Evolutionary conservation across 352 stramenopile genomes (phyloP).

Genomic region (Phytophthora cactorum): DNA sequence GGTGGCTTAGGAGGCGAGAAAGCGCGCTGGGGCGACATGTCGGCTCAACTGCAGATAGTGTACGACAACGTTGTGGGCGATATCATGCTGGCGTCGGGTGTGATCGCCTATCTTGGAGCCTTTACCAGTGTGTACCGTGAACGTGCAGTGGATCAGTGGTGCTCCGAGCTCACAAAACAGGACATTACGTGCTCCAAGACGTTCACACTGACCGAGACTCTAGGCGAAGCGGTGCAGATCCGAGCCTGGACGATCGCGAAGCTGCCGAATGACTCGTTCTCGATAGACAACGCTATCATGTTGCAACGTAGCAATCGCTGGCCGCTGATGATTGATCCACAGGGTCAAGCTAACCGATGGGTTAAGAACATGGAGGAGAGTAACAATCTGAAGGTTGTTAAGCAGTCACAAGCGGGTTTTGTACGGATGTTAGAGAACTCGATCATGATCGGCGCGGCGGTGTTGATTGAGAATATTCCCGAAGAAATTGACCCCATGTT

Average conservation of each 20-base stretch:
- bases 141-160: conserved; percentile 89
- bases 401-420: conserved; percentile 93
- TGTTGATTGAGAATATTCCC: conserved; percentile 94
- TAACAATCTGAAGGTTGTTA: conserved; percentile 93
- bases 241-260: conserved; percentile 95
- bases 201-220: conserved; percentile 85
- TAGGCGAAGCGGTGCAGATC: conserved; percentile 94
- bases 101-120: conserved; percentile 94
- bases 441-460: conserved; percentile 93
- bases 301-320: conserved; percentile 91
- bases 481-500: conserved; percentile 95
- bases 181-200: conserved; percentile 83
- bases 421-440: conserved; percentile 96
- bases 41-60: conserved; percentile 78
- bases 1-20: conserved; percentile 94
- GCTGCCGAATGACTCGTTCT: conserved; percentile 95
- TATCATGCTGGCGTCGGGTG: conserved; percentile 93
- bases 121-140: conserved; percentile 94
- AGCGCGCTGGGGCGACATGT: conserved; percentile 92
- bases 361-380: conserved; percentile 95
- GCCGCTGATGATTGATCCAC: conserved; percentile 97
- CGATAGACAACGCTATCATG: conserved; percentile 96
- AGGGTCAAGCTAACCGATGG: conserved; percentile 95
- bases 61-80: conserved; percentile 94
- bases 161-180: conserved; percentile 57